Evolutionary conservation across 2,329 filamentous ascomycete genomes (phyloP), one percentile per base, ranked within the genome.

Genomic region (Hirsutella thompsonii): DNA sequence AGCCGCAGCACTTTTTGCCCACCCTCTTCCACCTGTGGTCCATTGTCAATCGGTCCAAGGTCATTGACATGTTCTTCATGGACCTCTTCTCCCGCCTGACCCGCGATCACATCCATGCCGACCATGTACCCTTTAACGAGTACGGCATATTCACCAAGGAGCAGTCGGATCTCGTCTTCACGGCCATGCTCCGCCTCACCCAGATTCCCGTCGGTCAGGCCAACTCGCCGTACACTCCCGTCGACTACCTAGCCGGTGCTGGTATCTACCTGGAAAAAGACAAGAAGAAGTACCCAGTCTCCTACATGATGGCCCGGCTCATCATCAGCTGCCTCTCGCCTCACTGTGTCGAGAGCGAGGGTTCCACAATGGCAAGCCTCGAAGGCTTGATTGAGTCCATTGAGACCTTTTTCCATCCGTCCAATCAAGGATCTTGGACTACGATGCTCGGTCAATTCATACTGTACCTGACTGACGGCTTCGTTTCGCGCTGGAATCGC

Each of bases 381-480:
- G 90, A 98, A 59, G 90, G 86, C 1, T 69, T 98, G 40, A 83
- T 98, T 50, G 84, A 96, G 59, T 92, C 89, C 3, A 83, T 96
- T 37, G 92, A 98, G 60, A 98, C 92, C 1, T 98, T 98, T 61
- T 98, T 95, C 69, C 92, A 98, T 54, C 92, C 92, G 2, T 98
- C 92, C 2, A 98, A 98, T 59, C 85, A 90, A 40, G 92, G 92
- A 13, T 69, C 69, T 13, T 98, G 92, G 92, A 94, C 90, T 2
- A 87, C 79, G 52, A 83, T 90, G 48, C 67, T 98, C 35, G 83
- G 88, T 3, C 90, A 96, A 60, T 70, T 98, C 41, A 85, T 92
- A 5, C 89, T 89, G 57, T 94, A 94, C 60, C 70, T 98, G 5
- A 82, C 89, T 2, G 92, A 98, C 58, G 89, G 94, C 53, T 98